These are phyloP conservation scores for Pouteria campechiana DNA, from an alignment of 179 eudicot species.

Conservation along the genomic window DNA sequence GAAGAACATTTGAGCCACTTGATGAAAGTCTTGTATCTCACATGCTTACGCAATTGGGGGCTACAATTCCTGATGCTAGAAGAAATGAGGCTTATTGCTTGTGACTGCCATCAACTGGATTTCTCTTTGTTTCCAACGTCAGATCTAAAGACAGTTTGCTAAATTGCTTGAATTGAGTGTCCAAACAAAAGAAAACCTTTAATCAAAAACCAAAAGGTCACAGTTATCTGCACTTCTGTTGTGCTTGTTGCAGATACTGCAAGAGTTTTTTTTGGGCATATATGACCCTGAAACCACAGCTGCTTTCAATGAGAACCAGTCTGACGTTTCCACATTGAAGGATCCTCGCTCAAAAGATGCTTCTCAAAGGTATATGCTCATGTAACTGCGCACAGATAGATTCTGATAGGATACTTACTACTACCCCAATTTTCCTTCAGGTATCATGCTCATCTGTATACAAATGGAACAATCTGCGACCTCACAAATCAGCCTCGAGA, in stretches of 20 bases:
- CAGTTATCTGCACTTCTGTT: too few relatives aligned
- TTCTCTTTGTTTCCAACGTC: too few relatives aligned
- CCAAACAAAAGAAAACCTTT: too few relatives aligned
- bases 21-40: too few relatives aligned
- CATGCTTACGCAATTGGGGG: too few relatives aligned
- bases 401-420: neutral
- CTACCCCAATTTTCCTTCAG: constrained; percentile 21
- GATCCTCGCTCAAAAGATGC: constrained; percentile 95
- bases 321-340: constrained; percentile 66
- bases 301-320: constrained; percentile 60
- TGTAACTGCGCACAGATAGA: neutral
- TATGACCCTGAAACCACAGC: constrained; percentile 80
- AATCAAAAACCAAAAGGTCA: too few relatives aligned
- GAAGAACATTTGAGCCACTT: too few relatives aligned
- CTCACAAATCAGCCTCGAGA: constrained; percentile 79
- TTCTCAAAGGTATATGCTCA: constrained; percentile 58
- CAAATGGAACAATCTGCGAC: constrained; percentile 88
- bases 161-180: too few relatives aligned
- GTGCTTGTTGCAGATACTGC: constrained; percentile 47
- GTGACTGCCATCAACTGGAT: too few relatives aligned
- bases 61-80: too few relatives aligned
- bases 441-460: constrained; percentile 82
- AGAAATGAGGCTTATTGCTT: too few relatives aligned
- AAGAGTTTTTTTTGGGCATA: constrained; percentile 71
- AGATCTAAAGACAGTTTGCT: too few relatives aligned